Base-by-base conservation (phyloP, 139 green algal species). In the Gonium pectorale region DNA sequence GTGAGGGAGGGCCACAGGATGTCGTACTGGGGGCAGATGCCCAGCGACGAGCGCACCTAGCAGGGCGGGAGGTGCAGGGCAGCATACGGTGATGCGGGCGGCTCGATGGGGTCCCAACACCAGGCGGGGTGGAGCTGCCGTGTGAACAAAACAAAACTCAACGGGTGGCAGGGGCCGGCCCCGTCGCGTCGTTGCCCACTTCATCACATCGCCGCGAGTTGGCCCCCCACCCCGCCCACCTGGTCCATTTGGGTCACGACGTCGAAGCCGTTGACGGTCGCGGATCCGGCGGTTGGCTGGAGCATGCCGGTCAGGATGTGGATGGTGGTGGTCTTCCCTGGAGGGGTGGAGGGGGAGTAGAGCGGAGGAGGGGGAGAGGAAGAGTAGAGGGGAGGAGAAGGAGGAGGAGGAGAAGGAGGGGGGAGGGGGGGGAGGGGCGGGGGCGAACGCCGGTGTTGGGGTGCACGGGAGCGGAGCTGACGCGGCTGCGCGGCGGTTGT, bases 21-120 rank as follows among this genome's bases (percentile, higher is more conserved):
- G 85, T 98, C 95, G 80, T 95, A 96, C 90, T 98, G 95, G 17
- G 94, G 95, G 85, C 95, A 97, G 24, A 97, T 87, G 11, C 95
- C 95, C 68, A 74, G 38, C 7, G 51, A 92, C 72, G 83, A 67
- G 19, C 66, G 46, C 46, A 67, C 56, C 74, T 70, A 54, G 33
- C 5, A 19, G 11, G 68, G n/a, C 43, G 67, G 26, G 21, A 33
- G 66, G 38, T 62, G 49, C 17, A n/a, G n/a, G n/a, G n/a, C n/a
- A n/a, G n/a, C n/a, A n/a, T n/a, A n/a, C n/a, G n/a, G n/a, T n/a
- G n/a, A n/a, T n/a, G n/a, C n/a, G n/a, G n/a, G n/a, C n/a, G n/a
- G n/a, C n/a, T n/a, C n/a, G n/a, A n/a, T n/a, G n/a, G n/a, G n/a
- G n/a, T n/a, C n/a, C n/a, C n/a, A n/a, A n/a, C n/a, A n/a, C n/a